A percentile compares a stretch with the other conserved stretches of the same genome.
phyloP scores from a whole-genome alignment of 2,329 filamentous ascomycete species.

The Xylaria sp. region DNA sequence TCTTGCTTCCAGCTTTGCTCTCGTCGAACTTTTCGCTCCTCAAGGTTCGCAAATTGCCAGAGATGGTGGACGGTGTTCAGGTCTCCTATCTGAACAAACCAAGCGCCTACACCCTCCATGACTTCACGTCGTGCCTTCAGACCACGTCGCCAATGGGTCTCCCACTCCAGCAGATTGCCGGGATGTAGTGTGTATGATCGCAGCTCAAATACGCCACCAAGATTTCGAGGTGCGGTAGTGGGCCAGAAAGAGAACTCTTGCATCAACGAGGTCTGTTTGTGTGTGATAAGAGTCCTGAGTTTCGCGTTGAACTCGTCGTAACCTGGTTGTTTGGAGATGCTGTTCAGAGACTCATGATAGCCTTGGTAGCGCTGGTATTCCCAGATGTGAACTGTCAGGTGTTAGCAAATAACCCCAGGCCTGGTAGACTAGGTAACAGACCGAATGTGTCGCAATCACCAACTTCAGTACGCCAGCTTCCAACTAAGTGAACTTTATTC shows the following conservation, averaged over 20 bases:
- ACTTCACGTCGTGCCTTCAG: conserved; percentile 91
- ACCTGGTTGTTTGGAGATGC: conserved; percentile 83
- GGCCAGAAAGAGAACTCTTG: conserved; percentile 99
- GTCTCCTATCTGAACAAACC: conserved; percentile 98
- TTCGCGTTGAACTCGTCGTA: conserved; percentile 85
- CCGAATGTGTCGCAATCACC: conserved; percentile 94
- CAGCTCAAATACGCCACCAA: conserved; percentile 94
- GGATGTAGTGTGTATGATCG: conserved; percentile 97
- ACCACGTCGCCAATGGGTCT: conserved; percentile 95
- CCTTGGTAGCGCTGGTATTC: conserved; percentile 98
- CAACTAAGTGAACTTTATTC: conserved; percentile 95
- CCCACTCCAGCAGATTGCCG: conserved; percentile 96
- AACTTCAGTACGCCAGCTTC: conserved; percentile 98
- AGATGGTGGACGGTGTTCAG: conserved; percentile 97
- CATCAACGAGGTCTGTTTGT: conserved; percentile 92
- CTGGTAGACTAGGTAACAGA: conserved; percentile 25
- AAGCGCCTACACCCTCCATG: conserved; percentile 98
- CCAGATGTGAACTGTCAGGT: conserved; percentile 89
- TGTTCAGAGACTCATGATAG: conserved; percentile 90
- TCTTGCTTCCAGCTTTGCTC: conserved; percentile 96
- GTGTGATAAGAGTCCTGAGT: conserved; percentile 84
- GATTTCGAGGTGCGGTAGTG: conserved; percentile 85
- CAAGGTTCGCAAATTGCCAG: conserved; percentile 97
- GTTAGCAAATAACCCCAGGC: conserved; percentile 26
- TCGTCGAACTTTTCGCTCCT: conserved; percentile 87